A percentile compares a stretch with the other conserved stretches of the same genome.
phyloP scores from a whole-genome alignment of 257 asterid species.

The Forsythia suspensa region DNA sequence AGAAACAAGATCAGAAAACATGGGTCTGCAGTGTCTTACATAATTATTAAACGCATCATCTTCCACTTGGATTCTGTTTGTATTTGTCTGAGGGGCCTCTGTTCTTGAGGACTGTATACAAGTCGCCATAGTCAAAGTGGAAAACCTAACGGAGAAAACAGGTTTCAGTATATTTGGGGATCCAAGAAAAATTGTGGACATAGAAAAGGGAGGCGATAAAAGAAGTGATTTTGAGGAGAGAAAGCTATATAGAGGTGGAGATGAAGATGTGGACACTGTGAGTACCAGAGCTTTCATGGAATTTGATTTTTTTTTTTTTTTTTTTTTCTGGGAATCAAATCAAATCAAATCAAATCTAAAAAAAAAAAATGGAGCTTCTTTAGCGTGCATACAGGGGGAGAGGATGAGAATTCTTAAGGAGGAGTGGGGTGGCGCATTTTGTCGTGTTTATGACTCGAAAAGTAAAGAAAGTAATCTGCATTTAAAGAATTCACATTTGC shows the following conservation, averaged over 20 bases:
- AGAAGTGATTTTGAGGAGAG: conserved; percentile 12
- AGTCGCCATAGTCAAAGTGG: conserved; percentile 53
- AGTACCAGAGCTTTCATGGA: conserved; percentile 9
- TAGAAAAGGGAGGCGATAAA: conserved; percentile 17
- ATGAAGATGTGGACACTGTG: neutral
- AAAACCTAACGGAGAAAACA: conserved; percentile 15
- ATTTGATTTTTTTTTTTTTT: neutral
- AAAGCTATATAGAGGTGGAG: conserved; percentile 23
- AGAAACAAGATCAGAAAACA: conserved; percentile 38
- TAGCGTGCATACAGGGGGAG: neutral
- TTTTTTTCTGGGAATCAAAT: neutral
- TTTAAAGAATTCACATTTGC: neutral
- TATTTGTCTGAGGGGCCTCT: conserved; percentile 34
- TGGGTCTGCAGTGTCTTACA: conserved; percentile 44
- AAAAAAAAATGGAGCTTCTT: neutral
- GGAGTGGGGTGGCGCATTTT: neutral
- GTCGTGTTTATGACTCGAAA: neutral
- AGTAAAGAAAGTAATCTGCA: neutral
- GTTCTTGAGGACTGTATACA: conserved; percentile 63
- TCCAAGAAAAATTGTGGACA: conserved; percentile 46
- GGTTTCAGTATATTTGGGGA: conserved; percentile 28
- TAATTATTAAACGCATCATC: conserved; percentile 41
- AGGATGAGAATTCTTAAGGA: neutral
- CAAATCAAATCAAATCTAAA: neutral
- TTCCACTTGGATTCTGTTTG: conserved; percentile 33